Percentiles rank a stretch among this genome's conserved stretches.
Evolutionary conservation across 2,329 filamentous ascomycete genomes (phyloP).

Genomic region (Colletotrichum cereale): DNA sequence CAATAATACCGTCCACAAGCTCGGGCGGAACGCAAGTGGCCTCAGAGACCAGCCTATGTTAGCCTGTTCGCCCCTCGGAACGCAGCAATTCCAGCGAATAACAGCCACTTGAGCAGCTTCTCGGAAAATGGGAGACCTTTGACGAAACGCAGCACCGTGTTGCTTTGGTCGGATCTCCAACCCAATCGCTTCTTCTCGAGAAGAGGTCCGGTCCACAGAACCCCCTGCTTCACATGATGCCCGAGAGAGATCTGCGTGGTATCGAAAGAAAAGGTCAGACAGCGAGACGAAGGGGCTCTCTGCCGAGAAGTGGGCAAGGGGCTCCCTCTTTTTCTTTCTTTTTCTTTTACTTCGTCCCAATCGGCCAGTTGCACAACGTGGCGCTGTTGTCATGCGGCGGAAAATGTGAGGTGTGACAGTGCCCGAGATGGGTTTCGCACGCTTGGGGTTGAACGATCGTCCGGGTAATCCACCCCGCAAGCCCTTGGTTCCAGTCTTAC

Average conservation of each 20-base stretch:
- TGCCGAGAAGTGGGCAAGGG: neutral
- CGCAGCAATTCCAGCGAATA: slow-evolving; percentile 16
- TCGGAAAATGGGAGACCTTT: neutral
- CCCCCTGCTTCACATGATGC: neutral
- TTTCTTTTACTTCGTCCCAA: neutral
- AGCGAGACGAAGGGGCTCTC: slow-evolving; percentile 20
- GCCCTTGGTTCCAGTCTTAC: neutral
- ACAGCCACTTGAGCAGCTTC: neutral
- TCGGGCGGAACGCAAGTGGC: neutral
- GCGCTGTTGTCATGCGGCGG: slow-evolving; percentile 33
- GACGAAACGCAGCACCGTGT: neutral
- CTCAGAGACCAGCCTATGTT: neutral
- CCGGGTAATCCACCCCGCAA: slow-evolving; percentile 35
- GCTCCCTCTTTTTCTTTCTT: neutral
- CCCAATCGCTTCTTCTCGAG: neutral
- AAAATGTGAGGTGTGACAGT: slow-evolving; percentile 28
- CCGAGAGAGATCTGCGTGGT: neutral
- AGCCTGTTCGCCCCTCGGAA: neutral
- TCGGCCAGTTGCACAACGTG: neutral
- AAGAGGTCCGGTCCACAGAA: neutral
- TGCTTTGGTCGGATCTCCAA: neutral
- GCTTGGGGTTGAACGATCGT: slow-evolving; percentile 33
- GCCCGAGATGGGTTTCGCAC: slow-evolving; percentile 30
- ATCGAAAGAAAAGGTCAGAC: neutral
- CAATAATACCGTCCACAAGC: slow-evolving; percentile 25